phyloP scores from a whole-genome alignment of 441 rosid genomes.

The Erodium trifolium region DNA sequence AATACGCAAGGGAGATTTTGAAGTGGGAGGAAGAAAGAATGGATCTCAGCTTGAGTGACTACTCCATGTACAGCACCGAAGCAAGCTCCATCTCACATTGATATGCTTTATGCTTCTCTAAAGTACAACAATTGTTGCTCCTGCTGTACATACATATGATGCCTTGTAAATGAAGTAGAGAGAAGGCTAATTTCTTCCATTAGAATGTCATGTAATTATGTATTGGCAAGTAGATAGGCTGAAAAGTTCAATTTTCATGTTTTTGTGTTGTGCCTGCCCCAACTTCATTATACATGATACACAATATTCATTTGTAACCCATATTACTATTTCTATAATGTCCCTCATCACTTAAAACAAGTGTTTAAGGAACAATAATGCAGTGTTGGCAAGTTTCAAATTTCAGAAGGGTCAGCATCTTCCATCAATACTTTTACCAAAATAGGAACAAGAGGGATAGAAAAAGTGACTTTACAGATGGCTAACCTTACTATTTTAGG shows the following conservation, averaged over 20 bases:
- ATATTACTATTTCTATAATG: too few species aligned
- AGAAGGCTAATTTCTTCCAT: constrained; percentile 11
- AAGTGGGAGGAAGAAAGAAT: constrained; percentile 89
- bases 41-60: constrained; percentile 61
- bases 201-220: background rate
- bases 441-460: too few species aligned
- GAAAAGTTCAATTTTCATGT: constrained; percentile 1
- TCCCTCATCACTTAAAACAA: too few species aligned
- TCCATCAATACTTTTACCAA: too few species aligned
- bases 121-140: too few species aligned
- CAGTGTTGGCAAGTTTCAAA: too few species aligned
- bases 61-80: constrained; percentile 78
- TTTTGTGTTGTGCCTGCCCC: background rate
- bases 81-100: constrained; percentile 61
- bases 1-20: constrained; percentile 79
- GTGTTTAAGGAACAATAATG: too few species aligned
- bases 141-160: too few species aligned
- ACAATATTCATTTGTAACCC: background rate
- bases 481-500: too few species aligned
- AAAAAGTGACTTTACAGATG: too few species aligned
- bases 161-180: constrained; percentile 4
- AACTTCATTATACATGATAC: background rate
- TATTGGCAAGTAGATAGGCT: background rate
- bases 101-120: constrained; percentile 3
- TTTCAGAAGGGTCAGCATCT: too few species aligned